Conservation (phyloP, 768 basidiomycete species). For the Mrakia gelida region DNA sequence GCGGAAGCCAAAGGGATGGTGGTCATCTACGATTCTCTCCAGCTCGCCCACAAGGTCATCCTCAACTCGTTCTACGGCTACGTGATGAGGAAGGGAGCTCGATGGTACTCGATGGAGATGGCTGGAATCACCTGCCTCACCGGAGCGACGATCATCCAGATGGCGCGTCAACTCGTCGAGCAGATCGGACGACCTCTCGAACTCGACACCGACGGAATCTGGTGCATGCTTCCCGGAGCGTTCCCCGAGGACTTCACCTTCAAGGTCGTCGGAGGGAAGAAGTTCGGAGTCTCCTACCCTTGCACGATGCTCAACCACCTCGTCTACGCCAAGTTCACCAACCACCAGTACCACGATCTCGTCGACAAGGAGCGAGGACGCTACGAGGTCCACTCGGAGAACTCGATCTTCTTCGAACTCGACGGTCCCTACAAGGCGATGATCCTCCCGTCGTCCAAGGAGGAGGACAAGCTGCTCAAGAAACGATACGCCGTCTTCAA, state of each 20-base stretch:
- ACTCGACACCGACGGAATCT: conserved; percentile 97
- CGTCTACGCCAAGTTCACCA: conserved; percentile 90
- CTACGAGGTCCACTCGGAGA: conserved; percentile 83
- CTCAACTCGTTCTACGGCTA: conserved; percentile 99
- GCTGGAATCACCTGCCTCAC: conserved; percentile 98
- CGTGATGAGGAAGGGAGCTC: conserved; percentile 97
- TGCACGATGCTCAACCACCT: conserved; percentile 99
- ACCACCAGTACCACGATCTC: conserved; percentile 93
- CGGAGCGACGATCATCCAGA: conserved; percentile 95
- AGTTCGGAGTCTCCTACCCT: conserved; percentile 86
- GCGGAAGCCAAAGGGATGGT: conserved; percentile 99
- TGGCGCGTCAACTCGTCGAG: conserved; percentile 95
- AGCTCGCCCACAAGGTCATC: conserved; percentile 98
- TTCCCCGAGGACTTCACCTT: conserved; percentile 99
- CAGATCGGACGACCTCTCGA: conserved; percentile 96
- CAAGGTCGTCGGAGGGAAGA: conserved; percentile 79
- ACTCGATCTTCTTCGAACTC: conserved; percentile 98
- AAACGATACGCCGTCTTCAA: conserved; percentile 99
- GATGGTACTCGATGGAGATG: conserved; percentile 99
- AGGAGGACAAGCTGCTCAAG: conserved; percentile 96
- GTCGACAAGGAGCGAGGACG: conserved; percentile 72
- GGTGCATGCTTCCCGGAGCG: conserved; percentile 98
- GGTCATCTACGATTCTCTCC: conserved; percentile 93
- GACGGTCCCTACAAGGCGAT: conserved; percentile 98
- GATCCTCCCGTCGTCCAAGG: conserved; percentile 98